Evolutionary conservation across 2,329 filamentous ascomycete genomes (phyloP).

Genomic region (Hirsutella thompsonii): DNA sequence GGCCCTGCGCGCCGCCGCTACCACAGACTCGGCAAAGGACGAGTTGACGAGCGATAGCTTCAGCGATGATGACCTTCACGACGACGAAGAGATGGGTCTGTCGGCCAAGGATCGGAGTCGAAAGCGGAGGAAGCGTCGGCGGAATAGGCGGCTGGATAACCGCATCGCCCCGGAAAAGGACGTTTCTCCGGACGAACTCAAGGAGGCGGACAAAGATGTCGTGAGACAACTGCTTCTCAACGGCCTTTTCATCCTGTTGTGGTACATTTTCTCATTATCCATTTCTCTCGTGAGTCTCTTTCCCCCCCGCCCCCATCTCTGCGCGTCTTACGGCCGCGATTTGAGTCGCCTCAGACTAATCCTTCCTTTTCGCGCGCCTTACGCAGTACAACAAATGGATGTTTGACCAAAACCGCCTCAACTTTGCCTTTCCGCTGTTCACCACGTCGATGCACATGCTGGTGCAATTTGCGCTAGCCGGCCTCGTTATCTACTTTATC

Average conservation of each 20-base stretch:
- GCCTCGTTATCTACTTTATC: slow-evolving; percentile 65
- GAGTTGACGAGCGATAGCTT: slow-evolving; percentile 38
- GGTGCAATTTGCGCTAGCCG: slow-evolving; percentile 77
- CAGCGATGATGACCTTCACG: slow-evolving; percentile 61
- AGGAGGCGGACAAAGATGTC: slow-evolving; percentile 63
- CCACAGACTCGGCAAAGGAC: slow-evolving; percentile 11
- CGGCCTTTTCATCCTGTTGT: slow-evolving; percentile 67
- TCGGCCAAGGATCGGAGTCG: slow-evolving; percentile 60
- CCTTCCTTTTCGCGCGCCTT: too few relatives aligned
- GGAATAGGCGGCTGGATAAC: slow-evolving; percentile 58
- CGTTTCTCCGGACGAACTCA: slow-evolving; percentile 59
- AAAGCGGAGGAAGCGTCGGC: slow-evolving; percentile 51
- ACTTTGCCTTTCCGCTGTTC: slow-evolving; percentile 92
- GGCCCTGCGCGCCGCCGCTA: slow-evolving; percentile 11
- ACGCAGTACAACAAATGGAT: slow-evolving; percentile 99
- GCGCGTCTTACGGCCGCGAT: not conserved
- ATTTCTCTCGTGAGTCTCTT: slow-evolving; percentile 65
- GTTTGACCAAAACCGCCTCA: slow-evolving; percentile 74
- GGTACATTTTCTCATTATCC: slow-evolving; percentile 84
- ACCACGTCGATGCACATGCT: slow-evolving; percentile 93
- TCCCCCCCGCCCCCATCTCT: not conserved
- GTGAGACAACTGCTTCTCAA: slow-evolving; percentile 60
- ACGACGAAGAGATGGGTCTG: slow-evolving; percentile 83
- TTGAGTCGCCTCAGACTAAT: too few relatives aligned
- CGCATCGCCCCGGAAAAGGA: slow-evolving; percentile 48